Evolutionary conservation across 2,329 filamentous ascomycete species (phyloP).

Genomic region (Fusarium dlaminii): DNA sequence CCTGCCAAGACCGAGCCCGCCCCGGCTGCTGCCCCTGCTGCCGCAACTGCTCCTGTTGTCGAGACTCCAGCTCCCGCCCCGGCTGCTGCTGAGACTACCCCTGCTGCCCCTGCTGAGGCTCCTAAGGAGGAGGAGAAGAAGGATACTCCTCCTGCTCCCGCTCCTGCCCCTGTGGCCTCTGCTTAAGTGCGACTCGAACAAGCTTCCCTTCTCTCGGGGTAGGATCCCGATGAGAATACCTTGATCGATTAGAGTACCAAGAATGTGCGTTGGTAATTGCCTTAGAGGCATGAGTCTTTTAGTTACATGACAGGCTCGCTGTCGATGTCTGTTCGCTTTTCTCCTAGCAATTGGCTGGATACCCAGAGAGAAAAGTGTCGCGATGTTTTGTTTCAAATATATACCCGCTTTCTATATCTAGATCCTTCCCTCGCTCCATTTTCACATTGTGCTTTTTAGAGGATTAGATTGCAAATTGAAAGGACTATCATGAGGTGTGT

Average conservation of each 20-base stretch:
- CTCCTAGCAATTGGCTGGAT: constrained; percentile 46
- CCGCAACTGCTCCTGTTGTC: constrained; percentile 34
- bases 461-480: background rate
- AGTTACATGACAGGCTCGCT: constrained; percentile 6
- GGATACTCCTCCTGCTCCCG: constrained; percentile 33
- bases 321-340: constrained; percentile 29
- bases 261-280: background rate
- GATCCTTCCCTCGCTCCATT: background rate
- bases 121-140: constrained; percentile 43
- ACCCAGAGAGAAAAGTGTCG: constrained; percentile 43
- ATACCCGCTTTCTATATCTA: constrained; percentile 42
- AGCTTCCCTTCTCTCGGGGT: background rate
- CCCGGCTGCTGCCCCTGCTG: constrained; percentile 29
- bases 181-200: constrained; percentile 20
- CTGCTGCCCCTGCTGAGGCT: constrained; percentile 33
- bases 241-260: constrained; percentile 3
- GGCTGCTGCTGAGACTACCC: constrained; percentile 23
- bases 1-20: constrained; percentile 39
- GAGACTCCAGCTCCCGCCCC: constrained; percentile 40
- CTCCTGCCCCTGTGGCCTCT: constrained; percentile 37
- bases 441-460: background rate
- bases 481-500: background rate
- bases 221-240: background rate
- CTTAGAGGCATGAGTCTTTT: background rate
- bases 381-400: constrained; percentile 44